These are phyloP conservation scores for Uncinocarpus reesii DNA, from an alignment of 2,329 filamentous ascomycete species.

Conservation along the genomic window DNA sequence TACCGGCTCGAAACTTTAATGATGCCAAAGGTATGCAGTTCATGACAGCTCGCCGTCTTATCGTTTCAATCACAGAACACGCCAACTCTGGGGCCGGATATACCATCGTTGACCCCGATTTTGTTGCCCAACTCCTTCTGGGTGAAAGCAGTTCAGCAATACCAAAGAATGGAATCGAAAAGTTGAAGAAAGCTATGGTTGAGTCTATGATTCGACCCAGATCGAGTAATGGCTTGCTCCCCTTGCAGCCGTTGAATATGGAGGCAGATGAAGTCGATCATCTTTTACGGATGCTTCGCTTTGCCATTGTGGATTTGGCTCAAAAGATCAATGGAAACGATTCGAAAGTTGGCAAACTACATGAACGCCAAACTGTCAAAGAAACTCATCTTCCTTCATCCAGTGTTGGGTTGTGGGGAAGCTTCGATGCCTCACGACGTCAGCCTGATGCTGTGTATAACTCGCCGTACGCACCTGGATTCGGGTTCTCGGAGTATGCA, in stretches of 20 bases:
- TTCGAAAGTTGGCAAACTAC: slow-evolving; percentile 29
- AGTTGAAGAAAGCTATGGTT: slow-evolving; percentile 36
- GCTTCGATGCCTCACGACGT: slow-evolving; percentile 32
- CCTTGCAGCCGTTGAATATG: slow-evolving; percentile 35
- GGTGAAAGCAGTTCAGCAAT: slow-evolving; percentile 34
- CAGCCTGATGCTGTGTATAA: slow-evolving; percentile 33
- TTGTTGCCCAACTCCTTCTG: slow-evolving; percentile 36
- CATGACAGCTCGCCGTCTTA: slow-evolving; percentile 29
- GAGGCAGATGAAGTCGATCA: slow-evolving; percentile 36
- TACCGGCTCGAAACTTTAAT: not conserved
- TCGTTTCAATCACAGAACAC: slow-evolving; percentile 38
- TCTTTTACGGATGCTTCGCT: slow-evolving; percentile 36
- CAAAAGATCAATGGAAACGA: slow-evolving; percentile 31
- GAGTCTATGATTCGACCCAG: slow-evolving; percentile 35
- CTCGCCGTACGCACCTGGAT: slow-evolving; percentile 37
- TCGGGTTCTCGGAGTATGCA: slow-evolving; percentile 35
- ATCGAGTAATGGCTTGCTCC: slow-evolving; percentile 31
- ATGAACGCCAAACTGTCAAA: slow-evolving; percentile 26
- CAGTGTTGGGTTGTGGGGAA: slow-evolving; percentile 30
- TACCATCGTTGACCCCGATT: slow-evolving; percentile 35
- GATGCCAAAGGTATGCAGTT: slow-evolving; percentile 14
- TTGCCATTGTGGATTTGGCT: slow-evolving; percentile 33
- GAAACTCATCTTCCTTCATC: slow-evolving; percentile 10
- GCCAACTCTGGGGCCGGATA: slow-evolving; percentile 38
- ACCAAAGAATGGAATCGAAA: slow-evolving; percentile 34